Percentiles rank a stretch among this genome's conserved stretches.
Conservation (phyloP, 192 early-diverging fungal species). For the Coemansia sp. region DNA sequence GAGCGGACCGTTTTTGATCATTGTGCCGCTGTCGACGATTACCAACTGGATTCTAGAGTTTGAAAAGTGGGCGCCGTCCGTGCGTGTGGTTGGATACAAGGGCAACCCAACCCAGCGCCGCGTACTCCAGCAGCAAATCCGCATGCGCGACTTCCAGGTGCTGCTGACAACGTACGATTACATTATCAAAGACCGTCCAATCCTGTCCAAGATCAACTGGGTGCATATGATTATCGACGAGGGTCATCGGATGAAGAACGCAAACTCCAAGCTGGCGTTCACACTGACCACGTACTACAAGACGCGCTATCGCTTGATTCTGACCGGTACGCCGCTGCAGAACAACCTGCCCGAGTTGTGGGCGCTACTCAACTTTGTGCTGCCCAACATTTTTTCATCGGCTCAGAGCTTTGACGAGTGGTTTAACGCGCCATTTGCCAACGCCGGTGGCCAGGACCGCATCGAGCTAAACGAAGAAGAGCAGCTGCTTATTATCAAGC, state of each 20-base stretch:
- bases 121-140: constrained; percentile 68
- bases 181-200: constrained; percentile 86
- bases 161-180: constrained; percentile 97
- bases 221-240: constrained; percentile 98
- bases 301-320: constrained; percentile 87
- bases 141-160: constrained; percentile 84
- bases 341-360: constrained; percentile 98
- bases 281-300: constrained; percentile 92
- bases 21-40: constrained; percentile 94
- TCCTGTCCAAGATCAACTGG: constrained; percentile 93
- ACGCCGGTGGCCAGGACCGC: constrained; percentile 76
- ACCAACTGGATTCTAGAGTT: constrained; percentile 98
- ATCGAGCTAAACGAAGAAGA: constrained; percentile 99
- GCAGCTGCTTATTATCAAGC: constrained; percentile 89
- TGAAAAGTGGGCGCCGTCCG: constrained; percentile 94
- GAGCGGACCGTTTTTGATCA: constrained; percentile 92
- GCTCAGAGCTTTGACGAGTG: constrained; percentile 98
- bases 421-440: constrained; percentile 96
- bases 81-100: constrained; percentile 90
- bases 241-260: constrained; percentile 99
- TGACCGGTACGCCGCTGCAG: constrained; percentile 98
- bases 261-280: constrained; percentile 79
- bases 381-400: constrained; percentile 95
- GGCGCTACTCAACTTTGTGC: constrained; percentile 93
- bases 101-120: constrained; percentile 76